Evolutionary conservation across 352 stramenopile genomes (phyloP).

Genomic region (Sclerospora graminicola): DNA sequence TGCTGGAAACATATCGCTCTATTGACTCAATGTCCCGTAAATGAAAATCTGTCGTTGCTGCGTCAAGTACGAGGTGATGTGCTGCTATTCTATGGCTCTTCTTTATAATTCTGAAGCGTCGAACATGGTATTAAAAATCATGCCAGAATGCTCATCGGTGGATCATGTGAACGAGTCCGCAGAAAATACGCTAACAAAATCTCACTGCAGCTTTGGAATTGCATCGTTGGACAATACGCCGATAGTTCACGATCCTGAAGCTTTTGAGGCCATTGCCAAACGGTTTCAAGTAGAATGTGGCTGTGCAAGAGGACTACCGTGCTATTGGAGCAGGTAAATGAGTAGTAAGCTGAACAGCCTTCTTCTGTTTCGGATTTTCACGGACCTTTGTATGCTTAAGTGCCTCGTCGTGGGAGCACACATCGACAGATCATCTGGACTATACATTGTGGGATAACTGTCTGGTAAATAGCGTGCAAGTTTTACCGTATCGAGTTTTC

Average conservation of each 20-base stretch:
- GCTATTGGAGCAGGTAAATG: slow-evolving; percentile 76
- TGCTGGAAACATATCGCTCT: slow-evolving; percentile 29
- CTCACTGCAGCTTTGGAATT: slow-evolving; percentile 30
- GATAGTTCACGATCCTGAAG: slow-evolving; percentile 4
- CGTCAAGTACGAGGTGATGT: slow-evolving; percentile 25
- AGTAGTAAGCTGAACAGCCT: not conserved
- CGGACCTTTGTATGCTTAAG: slow-evolving; percentile 9
- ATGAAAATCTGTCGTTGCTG: slow-evolving; percentile 21
- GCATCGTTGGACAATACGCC: slow-evolving; percentile 16
- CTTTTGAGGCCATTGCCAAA: slow-evolving; percentile 32
- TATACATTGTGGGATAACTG: slow-evolving; percentile 35
- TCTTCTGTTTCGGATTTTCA: not conserved
- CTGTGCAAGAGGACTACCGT: slow-evolving; percentile 45
- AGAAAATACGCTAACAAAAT: slow-evolving; percentile 36
- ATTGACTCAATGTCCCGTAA: slow-evolving; percentile 11
- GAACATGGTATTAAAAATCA: too few species aligned
- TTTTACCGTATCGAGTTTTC: slow-evolving; percentile 71
- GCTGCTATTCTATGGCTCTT: too few species aligned
- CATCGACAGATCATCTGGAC: slow-evolving; percentile 50
- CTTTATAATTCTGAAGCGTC: too few species aligned
- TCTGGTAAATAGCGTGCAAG: slow-evolving; percentile 34
- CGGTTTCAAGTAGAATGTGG: slow-evolving; percentile 53
- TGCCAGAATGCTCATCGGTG: slow-evolving; percentile 38
- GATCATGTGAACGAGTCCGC: slow-evolving; percentile 39
- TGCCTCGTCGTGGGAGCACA: slow-evolving; percentile 28